Evolutionary conservation across 768 basidiomycete species (phyloP), one percentile per base, ranked within the genome.

Genomic region (Amanita muscaria): DNA sequence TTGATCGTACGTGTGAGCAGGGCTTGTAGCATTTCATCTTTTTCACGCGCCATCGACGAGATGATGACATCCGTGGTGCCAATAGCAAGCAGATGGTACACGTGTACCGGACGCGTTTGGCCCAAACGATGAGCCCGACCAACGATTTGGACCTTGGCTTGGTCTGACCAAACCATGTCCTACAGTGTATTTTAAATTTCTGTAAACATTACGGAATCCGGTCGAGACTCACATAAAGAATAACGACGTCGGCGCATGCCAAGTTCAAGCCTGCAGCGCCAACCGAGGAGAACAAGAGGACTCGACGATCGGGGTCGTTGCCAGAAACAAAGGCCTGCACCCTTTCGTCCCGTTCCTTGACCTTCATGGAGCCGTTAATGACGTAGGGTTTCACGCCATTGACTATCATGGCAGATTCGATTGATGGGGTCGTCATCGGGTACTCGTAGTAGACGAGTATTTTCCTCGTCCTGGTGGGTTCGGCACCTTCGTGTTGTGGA

Each of bases 11-110:
- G 18, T 2, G 35, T 18, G 3, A 40, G 1, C 40, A 40, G 23
- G 2, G 18, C 40, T 30, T 42, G 18, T 2, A 42, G n/a, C 40
- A 42, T 42, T 3, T 5, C 4, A 9, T 33, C 16, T 15, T 42
- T 42, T 1, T 33, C 31, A 3, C 14, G 11, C 2, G 40, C 40
- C 2, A 42, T 3, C 4, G 40, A 42, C 8, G 25, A 15, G 3
- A 42, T 40, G 40, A 40, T 40, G 2, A 40, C 22, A n/a, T 40
- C 40, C 1, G 24, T 40, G 1, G 40, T 40, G 21, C 40, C 40
- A 27, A 40, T 16, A 23, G 40, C 40, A 7, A 40, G 19, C 9
- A 40, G 2, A 3, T 40, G 11, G 22, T 40, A 40, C 8, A 40
- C 40, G 5, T 40, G 40, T 11, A 40, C 40, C 12, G 7, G 16